Evolutionary conservation across 345 rosid species (phyloP), one percentile per base, ranked within the genome.

Genomic region (Heritiera littoralis): DNA sequence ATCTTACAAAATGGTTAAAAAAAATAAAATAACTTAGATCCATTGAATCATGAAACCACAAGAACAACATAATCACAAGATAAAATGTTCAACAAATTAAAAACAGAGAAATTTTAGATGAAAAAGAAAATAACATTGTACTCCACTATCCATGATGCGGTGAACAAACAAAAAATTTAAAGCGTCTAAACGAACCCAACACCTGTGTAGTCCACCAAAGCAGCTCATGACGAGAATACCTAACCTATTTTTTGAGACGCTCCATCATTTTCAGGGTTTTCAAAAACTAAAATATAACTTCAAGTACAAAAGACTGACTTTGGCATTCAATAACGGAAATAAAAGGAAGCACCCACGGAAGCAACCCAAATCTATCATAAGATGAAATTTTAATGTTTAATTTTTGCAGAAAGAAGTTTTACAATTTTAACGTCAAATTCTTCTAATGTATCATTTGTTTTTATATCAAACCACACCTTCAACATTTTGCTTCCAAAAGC

Each of bases 51-150:
- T 18, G 20, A 61, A 71, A 48, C 20, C 14, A 58, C 43, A 35
- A n/a, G 59, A 32, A 52, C 7, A 28, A 49, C 13, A 48, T 58
- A 69, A 71, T 48, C 60, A 10, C 6, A 4, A 10, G 40, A 49
- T 48, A 71, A 49, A 67, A 71, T 71, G 43, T 71, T 49, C 1
- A 49, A 49, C 59, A 71, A 49, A 49, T 28, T 28, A 71, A 71
- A 20, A 49, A 49, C 58, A 71, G 10, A 13, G 59, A 30, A 49
- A 49, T 7, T 49, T 14, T 49, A 49, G 30, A 71, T 4, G 32
- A 23, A 18, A 28, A 46, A 23, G 59, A 12, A 71, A 71, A 49
- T 9, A 49, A 49, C 10, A 30, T 28, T 71, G 23, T 51, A 23
- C 23, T 71, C 8, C 20, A 0, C 20, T 71, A 30, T 12, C 28